phyloP scores from a whole-genome alignment of 148 eudicot species.

The Drosera capensis region DNA sequence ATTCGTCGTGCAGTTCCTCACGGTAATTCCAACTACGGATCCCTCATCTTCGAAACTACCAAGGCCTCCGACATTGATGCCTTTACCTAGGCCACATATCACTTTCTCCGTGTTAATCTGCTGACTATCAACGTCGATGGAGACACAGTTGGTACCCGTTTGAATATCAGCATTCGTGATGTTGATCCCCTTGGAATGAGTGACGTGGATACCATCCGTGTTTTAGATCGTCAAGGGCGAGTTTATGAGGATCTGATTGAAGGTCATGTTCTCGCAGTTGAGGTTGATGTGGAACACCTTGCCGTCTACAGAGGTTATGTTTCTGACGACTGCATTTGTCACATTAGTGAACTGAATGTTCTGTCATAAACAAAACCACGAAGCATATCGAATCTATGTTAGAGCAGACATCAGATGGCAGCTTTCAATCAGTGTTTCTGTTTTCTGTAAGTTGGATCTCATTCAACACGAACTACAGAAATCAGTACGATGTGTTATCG shows the following conservation, averaged over 20 bases:
- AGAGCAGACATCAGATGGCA: too few species aligned
- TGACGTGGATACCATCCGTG: not conserved
- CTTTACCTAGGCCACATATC: too few species aligned
- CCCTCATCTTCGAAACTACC: too few species aligned
- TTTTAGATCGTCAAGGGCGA: not conserved
- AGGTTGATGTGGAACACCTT: slow-evolving; percentile 6
- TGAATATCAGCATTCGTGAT: too few species aligned
- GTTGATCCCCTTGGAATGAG: too few species aligned
- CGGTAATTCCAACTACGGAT: too few species aligned
- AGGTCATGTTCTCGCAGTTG: not conserved
- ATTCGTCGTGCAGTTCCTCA: too few species aligned
- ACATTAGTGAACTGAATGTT: slow-evolving; percentile 2
- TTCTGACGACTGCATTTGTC: not conserved
- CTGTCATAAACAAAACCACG: not conserved
- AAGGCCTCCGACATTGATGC: too few species aligned
- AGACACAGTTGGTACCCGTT: not conserved
- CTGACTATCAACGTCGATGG: not conserved
- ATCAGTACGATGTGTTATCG: not conserved
- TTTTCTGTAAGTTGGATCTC: not conserved
- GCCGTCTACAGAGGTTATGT: slow-evolving; percentile 8
- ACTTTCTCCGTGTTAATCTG: too few species aligned
- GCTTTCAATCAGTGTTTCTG: not conserved
- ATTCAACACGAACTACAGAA: not conserved
- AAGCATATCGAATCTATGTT: not conserved
- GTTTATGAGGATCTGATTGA: not conserved